A percentile compares a stretch with the other conserved stretches of the same genome.
These are phyloP conservation scores for Aspergillus neotritici DNA, from an alignment of 2,329 filamentous ascomycete genomes.

Conservation along the genomic window DNA sequence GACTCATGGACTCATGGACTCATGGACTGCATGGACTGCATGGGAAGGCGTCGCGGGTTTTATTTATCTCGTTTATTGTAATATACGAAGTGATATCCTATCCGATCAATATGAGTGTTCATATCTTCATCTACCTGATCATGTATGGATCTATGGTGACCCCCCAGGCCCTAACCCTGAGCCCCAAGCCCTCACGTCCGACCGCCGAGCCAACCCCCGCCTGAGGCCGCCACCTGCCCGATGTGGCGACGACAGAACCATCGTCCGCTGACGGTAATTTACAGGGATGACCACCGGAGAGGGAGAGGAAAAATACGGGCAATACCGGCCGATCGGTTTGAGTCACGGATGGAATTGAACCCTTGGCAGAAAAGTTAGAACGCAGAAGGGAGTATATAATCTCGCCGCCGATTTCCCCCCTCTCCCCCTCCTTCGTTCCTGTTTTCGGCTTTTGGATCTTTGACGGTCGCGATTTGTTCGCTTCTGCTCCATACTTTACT, in stretches of 20 bases:
- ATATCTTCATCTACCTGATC: background rate
- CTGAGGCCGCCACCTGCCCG: slow-evolving; percentile 14
- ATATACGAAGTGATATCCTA: no score
- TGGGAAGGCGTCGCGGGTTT: no score
- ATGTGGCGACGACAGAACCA: slow-evolving; percentile 7
- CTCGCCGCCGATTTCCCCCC: slow-evolving; percentile 11
- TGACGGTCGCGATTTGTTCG: slow-evolving; percentile 24
- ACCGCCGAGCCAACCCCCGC: background rate
- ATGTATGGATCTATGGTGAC: slow-evolving; percentile 9
- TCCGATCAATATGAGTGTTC: no score
- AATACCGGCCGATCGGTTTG: slow-evolving; percentile 4
- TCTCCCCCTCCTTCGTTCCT: slow-evolving; percentile 10
- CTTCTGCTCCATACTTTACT: slow-evolving; percentile 19
- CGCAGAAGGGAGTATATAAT: slow-evolving; percentile 12
- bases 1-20: background rate
- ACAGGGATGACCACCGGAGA: background rate
- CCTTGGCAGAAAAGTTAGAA: background rate
- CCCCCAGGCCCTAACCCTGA: slow-evolving; percentile 14
- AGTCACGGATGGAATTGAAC: slow-evolving; percentile 7
- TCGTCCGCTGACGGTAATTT: background rate
- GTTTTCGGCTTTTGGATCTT: slow-evolving; percentile 24
- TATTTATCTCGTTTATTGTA: no score
- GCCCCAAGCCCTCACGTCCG: slow-evolving; percentile 14
- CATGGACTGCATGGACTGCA: no score
- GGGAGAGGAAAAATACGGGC: background rate